Evolutionary conservation across 805 yeast genomes (phyloP).

Genomic region (Dipodascus albidus): DNA sequence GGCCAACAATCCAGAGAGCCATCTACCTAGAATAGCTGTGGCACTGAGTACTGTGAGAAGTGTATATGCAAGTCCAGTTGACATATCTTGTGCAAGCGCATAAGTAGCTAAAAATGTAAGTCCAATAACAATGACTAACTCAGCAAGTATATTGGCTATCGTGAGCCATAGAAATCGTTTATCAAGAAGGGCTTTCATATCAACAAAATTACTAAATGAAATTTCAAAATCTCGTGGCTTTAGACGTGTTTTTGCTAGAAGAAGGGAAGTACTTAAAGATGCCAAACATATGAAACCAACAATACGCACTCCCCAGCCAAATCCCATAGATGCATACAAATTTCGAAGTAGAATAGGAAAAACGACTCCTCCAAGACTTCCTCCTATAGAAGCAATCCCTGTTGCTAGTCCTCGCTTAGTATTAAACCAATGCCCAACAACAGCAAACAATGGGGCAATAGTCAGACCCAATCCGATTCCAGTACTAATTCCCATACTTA

Average conservation of each 20-base stretch:
- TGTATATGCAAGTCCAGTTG: slow-evolving; percentile 33
- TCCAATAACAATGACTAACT: slow-evolving; percentile 35
- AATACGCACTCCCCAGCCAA: slow-evolving; percentile 48
- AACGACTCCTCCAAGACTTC: slow-evolving; percentile 44
- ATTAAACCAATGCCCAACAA: slow-evolving; percentile 56
- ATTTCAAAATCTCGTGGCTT: slow-evolving; percentile 18
- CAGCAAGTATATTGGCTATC: slow-evolving; percentile 35
- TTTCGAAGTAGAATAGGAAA: slow-evolving; percentile 44
- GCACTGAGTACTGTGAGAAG: slow-evolving; percentile 36
- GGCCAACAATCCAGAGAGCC: slow-evolving; percentile 33
- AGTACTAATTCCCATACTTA: slow-evolving; percentile 43
- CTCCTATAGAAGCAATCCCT: slow-evolving; percentile 42
- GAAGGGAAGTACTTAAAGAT: slow-evolving; percentile 27
- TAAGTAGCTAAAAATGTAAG: slow-evolving; percentile 44
- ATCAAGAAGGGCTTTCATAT: slow-evolving; percentile 33
- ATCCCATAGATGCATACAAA: slow-evolving; percentile 41
- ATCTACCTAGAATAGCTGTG: slow-evolving; percentile 33
- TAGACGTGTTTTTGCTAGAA: slow-evolving; percentile 33
- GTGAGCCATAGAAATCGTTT: slow-evolving; percentile 32
- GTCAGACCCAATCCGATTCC: slow-evolving; percentile 53
- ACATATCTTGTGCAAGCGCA: slow-evolving; percentile 35
- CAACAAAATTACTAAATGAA: slow-evolving; percentile 20
- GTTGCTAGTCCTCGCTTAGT: slow-evolving; percentile 46
- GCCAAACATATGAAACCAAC: slow-evolving; percentile 37
- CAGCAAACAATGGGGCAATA: slow-evolving; percentile 49